Base-by-base conservation (phyloP, 805 yeast genomes). In the Yamadazyma tumulicola region DNA sequence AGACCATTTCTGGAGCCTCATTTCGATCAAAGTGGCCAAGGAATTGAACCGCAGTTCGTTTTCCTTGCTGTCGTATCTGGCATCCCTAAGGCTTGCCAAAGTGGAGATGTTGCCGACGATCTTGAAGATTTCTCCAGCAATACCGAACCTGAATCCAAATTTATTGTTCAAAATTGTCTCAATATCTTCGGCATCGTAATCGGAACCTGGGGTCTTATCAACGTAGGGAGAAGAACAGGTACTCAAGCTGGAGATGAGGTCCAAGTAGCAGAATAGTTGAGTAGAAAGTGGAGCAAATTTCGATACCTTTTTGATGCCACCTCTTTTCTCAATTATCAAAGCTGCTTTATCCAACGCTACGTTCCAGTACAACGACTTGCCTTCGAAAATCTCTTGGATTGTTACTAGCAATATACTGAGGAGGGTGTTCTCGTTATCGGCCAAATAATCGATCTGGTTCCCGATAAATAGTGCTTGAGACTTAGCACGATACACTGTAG, bases 251-350 rank as follows among this genome's bases (percentile, higher is more conserved):
- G 57, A 50, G 9, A 54, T 48, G 26, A 49, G 46, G 34, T 55
- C 60, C 6, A 55, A 45, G 31, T 55, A 55, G 30, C 55, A 54
- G 38, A 55, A 55, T n/a, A 55, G 29, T 37, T 55, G 60, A 22
- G 50, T 41, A 5, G 50, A 40, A 20, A 54, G 40, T 14, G 54
- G 49, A 10, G 49, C 42, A n/a, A 47, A 29, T 13, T 34, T 35
- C 16, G 45, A 35, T 19, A 54, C 39, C n/a, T 33, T 29, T 12
- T 26, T 31, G 6, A 55, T 39, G 3, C 60, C 60, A 18, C 60
- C 60, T 25, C 45, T 33, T 15, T 34, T 37, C 7, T 46, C 48
- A 6, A 55, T 42, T 5, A 52, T 35, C 14, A 21, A 29, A 26
- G 51, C 45, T 5, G 55, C 59, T 29, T 43, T 49, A 19, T 45